phyloP scores from a whole-genome alignment of 495 filamentous ascomycete genomes.

The Sporormia fimetaria region DNA sequence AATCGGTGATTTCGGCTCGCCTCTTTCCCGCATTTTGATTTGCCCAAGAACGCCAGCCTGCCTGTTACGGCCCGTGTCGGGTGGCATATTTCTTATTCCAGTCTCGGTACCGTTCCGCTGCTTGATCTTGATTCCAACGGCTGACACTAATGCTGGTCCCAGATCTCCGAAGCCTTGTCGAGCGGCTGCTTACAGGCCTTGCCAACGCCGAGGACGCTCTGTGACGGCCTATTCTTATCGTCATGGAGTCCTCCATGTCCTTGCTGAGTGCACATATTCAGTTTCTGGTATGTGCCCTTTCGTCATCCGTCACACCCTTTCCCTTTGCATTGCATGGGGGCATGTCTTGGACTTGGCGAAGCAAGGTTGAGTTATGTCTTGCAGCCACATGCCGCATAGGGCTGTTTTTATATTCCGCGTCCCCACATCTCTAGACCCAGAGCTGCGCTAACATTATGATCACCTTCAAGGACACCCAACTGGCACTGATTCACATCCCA shows the following conservation, averaged over 20 bases:
- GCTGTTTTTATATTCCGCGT: slow-evolving; percentile 26
- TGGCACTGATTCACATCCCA: slow-evolving; percentile 87
- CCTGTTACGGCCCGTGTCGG: slow-evolving; percentile 11
- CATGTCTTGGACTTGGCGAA: slow-evolving; percentile 3
- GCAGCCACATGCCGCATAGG: slow-evolving; percentile 19
- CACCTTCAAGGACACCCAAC: slow-evolving; percentile 60
- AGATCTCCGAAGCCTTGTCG: slow-evolving; percentile 22
- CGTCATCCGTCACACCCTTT: slow-evolving; percentile 21
- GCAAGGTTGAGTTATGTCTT: slow-evolving; percentile 7
- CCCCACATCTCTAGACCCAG: too few relatives aligned
- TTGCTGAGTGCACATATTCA: slow-evolving; percentile 32
- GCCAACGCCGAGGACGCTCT: slow-evolving; percentile 9
- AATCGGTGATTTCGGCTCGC: slow-evolving; percentile 22
- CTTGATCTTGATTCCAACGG: too few relatives aligned
- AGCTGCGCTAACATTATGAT: slow-evolving; percentile 28
- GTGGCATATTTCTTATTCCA: slow-evolving; percentile 20
- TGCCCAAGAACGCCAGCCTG: background rate
- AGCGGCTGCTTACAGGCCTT: too few relatives aligned
- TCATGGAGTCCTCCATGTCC: slow-evolving; percentile 31
- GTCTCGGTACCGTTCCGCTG: too few relatives aligned
- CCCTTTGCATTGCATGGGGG: slow-evolving; percentile 5
- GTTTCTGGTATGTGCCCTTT: slow-evolving; percentile 30
- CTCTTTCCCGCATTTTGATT: slow-evolving; percentile 3
- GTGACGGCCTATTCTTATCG: slow-evolving; percentile 20
- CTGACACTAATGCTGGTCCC: too few relatives aligned